A percentile compares a stretch with the other conserved stretches of the same genome.
Conservation (phyloP, 208 protist species). For the Leishmania gerbilli region DNA sequence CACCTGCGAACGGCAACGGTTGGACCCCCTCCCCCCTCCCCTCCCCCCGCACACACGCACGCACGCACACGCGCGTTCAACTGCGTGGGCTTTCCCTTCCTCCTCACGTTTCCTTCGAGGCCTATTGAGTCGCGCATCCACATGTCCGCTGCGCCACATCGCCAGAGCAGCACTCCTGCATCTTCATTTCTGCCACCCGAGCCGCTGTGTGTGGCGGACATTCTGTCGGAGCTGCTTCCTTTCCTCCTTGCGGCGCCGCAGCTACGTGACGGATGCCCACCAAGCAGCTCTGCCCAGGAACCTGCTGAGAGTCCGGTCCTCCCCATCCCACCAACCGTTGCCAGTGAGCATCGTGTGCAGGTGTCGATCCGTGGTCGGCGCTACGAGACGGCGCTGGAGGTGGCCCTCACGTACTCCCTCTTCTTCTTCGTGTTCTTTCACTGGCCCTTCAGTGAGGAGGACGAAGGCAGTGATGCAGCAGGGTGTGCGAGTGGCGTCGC, state of each 20-base stretch:
- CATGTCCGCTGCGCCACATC: not conserved
- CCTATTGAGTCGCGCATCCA: not conserved
- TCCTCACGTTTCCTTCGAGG: not conserved
- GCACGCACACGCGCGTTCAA: not conserved
- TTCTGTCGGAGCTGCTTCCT: conserved; percentile 7
- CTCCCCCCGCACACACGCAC: not conserved
- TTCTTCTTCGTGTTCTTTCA: conserved; percentile 64
- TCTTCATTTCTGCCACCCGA: not conserved
- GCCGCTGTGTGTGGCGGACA: conserved; percentile 6
- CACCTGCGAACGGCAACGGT: too few relatives aligned
- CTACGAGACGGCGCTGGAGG: conserved; percentile 67
- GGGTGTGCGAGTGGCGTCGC: not conserved
- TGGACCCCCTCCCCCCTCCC: too few relatives aligned
- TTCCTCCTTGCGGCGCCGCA: not conserved
- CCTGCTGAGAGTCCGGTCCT: not conserved
- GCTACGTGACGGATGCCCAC: not conserved
- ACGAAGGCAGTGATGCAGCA: not conserved
- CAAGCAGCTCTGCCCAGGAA: not conserved
- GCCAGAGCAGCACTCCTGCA: not conserved
- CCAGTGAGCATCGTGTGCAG: conserved; percentile 51
- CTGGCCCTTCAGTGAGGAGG: conserved; percentile 12
- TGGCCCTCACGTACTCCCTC: conserved; percentile 49
- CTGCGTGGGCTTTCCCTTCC: not conserved
- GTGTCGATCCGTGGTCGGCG: conserved; percentile 61
- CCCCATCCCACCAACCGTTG: conserved; percentile 12